Evolutionary conservation across 2,329 filamentous ascomycete genomes (phyloP).

Genomic region (Trichoderma polysporum): DNA sequence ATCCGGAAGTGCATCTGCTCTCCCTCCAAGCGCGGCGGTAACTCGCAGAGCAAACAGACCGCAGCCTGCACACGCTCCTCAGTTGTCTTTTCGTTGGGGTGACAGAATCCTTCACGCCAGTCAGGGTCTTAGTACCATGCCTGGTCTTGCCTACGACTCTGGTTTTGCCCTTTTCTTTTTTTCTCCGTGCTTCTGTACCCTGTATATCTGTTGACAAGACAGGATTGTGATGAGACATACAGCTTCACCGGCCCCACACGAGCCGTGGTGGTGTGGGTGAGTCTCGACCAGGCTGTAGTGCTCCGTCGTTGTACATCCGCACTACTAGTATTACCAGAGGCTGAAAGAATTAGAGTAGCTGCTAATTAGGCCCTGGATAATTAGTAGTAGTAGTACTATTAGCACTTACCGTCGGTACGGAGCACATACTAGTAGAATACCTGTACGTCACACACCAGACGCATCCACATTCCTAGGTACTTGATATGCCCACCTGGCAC

Average conservation of each 20-base stretch:
- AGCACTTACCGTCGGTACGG: not conserved
- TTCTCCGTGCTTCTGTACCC: not conserved
- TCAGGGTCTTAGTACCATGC: not conserved
- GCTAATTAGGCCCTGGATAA: not conserved
- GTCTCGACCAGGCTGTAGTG: not conserved
- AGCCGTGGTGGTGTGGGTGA: not conserved
- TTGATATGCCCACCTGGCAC: not conserved
- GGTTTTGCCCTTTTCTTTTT: not conserved
- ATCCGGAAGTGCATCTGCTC: not conserved
- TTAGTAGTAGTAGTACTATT: not conserved
- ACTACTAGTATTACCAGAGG: not conserved
- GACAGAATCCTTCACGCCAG: not conserved
- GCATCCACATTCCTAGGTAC: not conserved
- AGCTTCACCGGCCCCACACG: constrained; percentile 18
- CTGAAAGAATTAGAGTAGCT: not conserved
- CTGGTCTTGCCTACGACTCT: not conserved
- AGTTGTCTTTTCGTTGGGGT: not conserved
- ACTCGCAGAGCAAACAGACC: constrained; percentile 3
- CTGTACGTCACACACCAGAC: constrained; percentile 1
- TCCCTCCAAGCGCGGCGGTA: not conserved
- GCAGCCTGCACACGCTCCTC: not conserved
- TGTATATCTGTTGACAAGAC: not conserved
- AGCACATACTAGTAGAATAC: not conserved
- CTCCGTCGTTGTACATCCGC: not conserved
- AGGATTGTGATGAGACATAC: constrained; percentile 1